Evolutionary conservation across 768 basidiomycete species (phyloP).

Genomic region (Crepidotus variabilis): DNA sequence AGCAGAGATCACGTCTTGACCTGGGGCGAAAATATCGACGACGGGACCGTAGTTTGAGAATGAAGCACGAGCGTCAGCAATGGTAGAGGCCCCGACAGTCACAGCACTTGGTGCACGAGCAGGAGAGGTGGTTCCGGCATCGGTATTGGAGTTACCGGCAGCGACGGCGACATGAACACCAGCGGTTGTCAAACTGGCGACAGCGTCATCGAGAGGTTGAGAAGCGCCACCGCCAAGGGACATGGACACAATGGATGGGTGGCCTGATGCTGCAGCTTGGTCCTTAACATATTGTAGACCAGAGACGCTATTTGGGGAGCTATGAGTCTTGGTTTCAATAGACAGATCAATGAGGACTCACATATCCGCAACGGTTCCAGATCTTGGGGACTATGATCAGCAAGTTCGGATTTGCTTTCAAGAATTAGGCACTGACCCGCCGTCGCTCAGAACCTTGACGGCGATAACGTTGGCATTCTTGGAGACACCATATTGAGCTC

Average conservation of each 20-base stretch:
- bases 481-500: conserved; percentile 13
- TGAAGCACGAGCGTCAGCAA: conserved; percentile 4
- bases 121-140: conserved; percentile 26
- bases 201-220: conserved; percentile 15
- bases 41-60: conserved; percentile 5
- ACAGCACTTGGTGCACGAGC: conserved; percentile 19
- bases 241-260: conserved; percentile 17
- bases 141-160: conserved; percentile 24
- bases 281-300: conserved; percentile 14
- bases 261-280: conserved; percentile 6
- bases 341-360: neutral
- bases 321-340: neutral
- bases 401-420: neutral
- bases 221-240: conserved; percentile 17
- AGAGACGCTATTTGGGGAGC: neutral
- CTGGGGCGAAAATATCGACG: conserved; percentile 6
- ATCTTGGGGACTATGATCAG: neutral
- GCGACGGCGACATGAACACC: conserved; percentile 23
- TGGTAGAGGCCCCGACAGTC: neutral
- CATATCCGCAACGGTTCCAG: conserved; percentile 16
- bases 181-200: conserved; percentile 16
- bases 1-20: neutral
- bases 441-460: conserved; percentile 21
- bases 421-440: conserved; percentile 10
- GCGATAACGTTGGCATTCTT: conserved; percentile 18